These are phyloP conservation scores for Rhizopogon rudus DNA, from an alignment of 768 basidiomycete genomes.

Conservation along the genomic window DNA sequence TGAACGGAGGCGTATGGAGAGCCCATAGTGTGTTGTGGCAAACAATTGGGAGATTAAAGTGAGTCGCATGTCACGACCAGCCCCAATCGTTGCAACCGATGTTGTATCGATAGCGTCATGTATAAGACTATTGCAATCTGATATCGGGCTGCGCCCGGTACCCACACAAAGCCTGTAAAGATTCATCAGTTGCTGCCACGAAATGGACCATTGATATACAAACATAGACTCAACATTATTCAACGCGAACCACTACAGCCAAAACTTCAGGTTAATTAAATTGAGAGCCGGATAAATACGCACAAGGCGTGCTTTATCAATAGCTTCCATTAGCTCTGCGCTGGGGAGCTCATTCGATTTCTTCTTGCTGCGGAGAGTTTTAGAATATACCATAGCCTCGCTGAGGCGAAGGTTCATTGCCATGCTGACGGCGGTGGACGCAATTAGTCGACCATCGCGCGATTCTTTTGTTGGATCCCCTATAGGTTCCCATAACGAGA, in stretches of 20 bases:
- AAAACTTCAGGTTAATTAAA: constrained; percentile 11
- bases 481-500: constrained; percentile 41
- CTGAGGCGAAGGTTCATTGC: constrained; percentile 39
- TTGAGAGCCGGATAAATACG: constrained; percentile 9
- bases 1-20: constrained; percentile 24
- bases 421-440: constrained; percentile 40
- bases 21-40: constrained; percentile 26
- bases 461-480: constrained; percentile 25
- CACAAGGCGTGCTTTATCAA: constrained; percentile 34
- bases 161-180: constrained; percentile 34
- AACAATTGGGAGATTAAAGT: constrained; percentile 32
- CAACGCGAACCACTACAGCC: constrained; percentile 35
- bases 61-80: constrained; percentile 32
- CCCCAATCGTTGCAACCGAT: constrained; percentile 13
- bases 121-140: constrained; percentile 26
- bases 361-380: constrained; percentile 23
- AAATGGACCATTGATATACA: constrained; percentile 2
- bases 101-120: constrained; percentile 26
- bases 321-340: constrained; percentile 29
- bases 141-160: constrained; percentile 36
- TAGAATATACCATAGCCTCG: constrained; percentile 29
- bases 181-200: neutral
- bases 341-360: constrained; percentile 20
- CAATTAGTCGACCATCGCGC: constrained; percentile 36
- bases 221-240: constrained; percentile 36